Base-by-base conservation (phyloP, 2,329 filamentous ascomycete genomes). In the Clathrospora elynae region DNA sequence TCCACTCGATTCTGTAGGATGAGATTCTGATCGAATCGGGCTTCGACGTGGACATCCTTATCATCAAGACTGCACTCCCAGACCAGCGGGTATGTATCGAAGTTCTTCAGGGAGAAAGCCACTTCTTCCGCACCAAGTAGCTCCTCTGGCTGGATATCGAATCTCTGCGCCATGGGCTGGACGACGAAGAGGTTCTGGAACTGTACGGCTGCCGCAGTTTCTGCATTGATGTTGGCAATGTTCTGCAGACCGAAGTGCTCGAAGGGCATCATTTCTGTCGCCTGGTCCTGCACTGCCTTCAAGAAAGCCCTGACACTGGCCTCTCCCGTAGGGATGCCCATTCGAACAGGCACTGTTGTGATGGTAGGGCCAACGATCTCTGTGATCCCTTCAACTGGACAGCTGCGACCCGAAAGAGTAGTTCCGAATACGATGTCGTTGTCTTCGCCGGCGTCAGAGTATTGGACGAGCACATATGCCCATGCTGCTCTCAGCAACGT, bases 111-210 rank as follows among this genome's bases (percentile, higher is more conserved):
- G 2, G 10, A 10, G 16, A n/a, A 6, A 16, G 18, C 18, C 6
- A 24, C 19, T 25, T 19, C 13, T 14, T 36, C 16, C 14, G 23
- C 23, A 17, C 23, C 23, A 20, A 20, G 23, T 20, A 32, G 16
- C 29, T 32, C 29, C 10, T 32, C 17, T 20, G 16, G 29, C 4
- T 32, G 29, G 9, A 32, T 32, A 12, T 20, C 25, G 25, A 28
- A 28, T 12, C 25, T 28, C n/a, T 5, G 28, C 28, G 10, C 5
- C 13, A 10, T 30, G 14, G 46, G 48, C 29, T 57, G 47, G 13
- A 59, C 42, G 11, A 75, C 71, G 4, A 74, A 68, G 5, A 75
- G 56, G 3, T 74, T 50, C 26, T 70, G 75, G 30, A 72, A 66
- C 16, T 73, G 61, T 42, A 71, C 71, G 22, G 66, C 68, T 18